Evolutionary conservation across 306 rosid species (phyloP).

Genomic region (Vigna nakashimae): DNA sequence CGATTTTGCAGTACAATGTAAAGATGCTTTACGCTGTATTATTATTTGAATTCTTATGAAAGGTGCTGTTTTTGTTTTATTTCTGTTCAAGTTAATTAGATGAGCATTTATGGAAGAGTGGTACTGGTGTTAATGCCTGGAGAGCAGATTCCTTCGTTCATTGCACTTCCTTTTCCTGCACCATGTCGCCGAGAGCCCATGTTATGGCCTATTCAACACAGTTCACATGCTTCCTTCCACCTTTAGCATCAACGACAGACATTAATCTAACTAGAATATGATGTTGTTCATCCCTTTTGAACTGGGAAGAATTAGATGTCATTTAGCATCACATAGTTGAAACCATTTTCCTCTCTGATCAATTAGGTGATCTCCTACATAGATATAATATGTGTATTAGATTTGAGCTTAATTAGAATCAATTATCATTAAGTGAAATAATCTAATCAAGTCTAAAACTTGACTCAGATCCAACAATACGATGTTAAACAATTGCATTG

Average conservation of each 20-base stretch:
- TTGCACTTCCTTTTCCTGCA: constrained; percentile 70
- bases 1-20: too few species aligned
- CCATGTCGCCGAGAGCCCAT: constrained; percentile 54
- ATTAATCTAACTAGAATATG: constrained; percentile 14
- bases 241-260: constrained; percentile 10
- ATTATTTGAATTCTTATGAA: not conserved
- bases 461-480: too few species aligned
- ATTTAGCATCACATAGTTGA: constrained; percentile 10
- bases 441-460: too few species aligned
- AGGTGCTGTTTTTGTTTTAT: not conserved
- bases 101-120: constrained; percentile 57
- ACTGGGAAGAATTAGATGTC: constrained; percentile 13
- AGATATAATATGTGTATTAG: not conserved
- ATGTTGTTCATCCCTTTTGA: not conserved
- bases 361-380: not conserved
- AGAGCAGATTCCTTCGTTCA: constrained; percentile 66
- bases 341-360: not conserved
- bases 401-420: too few species aligned
- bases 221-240: not conserved
- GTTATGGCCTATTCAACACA: constrained; percentile 54
- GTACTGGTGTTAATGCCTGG: constrained; percentile 85
- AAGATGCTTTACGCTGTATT: too few species aligned
- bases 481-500: constrained; percentile 13
- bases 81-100: constrained; percentile 44
- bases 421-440: too few species aligned